A percentile compares a stretch with the other conserved stretches of the same genome.
Evolutionary conservation across 495 filamentous ascomycete species (phyloP).

Genomic region (Penicillium subrubescens): DNA sequence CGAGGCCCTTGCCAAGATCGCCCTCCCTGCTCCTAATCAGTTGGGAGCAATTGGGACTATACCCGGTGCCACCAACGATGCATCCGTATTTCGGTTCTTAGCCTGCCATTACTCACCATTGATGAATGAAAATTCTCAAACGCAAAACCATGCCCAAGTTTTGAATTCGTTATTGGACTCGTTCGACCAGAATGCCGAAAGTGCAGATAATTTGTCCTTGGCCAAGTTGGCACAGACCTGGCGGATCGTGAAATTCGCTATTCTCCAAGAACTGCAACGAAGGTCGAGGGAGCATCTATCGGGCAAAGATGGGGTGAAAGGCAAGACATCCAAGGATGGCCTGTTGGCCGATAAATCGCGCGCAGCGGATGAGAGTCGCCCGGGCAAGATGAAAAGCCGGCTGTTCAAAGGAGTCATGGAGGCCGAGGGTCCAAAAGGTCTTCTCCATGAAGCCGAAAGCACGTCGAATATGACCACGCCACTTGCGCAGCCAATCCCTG

Average conservation of each 20-base stretch:
- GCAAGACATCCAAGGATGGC: constrained; percentile 40
- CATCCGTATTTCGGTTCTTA: constrained; percentile 59
- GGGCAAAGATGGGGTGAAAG: constrained; percentile 27
- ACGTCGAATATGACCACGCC: constrained; percentile 81
- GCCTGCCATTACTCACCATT: constrained; percentile 57
- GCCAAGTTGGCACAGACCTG: constrained; percentile 74
- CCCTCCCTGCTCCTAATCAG: constrained; percentile 57
- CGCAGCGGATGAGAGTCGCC: constrained; percentile 38
- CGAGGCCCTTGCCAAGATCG: constrained; percentile 58
- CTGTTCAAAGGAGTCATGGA: constrained; percentile 50
- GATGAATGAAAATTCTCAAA: constrained; percentile 26
- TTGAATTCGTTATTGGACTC: constrained; percentile 54
- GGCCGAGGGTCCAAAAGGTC: constrained; percentile 33
- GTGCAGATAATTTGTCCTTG: constrained; percentile 59
- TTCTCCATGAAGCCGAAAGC: constrained; percentile 59
- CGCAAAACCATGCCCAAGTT: constrained; percentile 34
- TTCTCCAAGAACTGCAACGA: constrained; percentile 59
- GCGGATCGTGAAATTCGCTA: constrained; percentile 66
- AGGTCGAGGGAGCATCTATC: constrained; percentile 57
- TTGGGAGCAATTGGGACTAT: constrained; percentile 63
- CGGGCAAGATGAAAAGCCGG: constrained; percentile 44
- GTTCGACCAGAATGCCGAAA: constrained; percentile 62
- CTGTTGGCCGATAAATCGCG: constrained; percentile 27
- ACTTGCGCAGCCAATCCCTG: constrained; percentile 66
- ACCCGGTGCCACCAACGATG: constrained; percentile 53